Evolutionary conservation across 2,329 filamentous ascomycete genomes (phyloP).

Genomic region (Cytospora schulzeri): DNA sequence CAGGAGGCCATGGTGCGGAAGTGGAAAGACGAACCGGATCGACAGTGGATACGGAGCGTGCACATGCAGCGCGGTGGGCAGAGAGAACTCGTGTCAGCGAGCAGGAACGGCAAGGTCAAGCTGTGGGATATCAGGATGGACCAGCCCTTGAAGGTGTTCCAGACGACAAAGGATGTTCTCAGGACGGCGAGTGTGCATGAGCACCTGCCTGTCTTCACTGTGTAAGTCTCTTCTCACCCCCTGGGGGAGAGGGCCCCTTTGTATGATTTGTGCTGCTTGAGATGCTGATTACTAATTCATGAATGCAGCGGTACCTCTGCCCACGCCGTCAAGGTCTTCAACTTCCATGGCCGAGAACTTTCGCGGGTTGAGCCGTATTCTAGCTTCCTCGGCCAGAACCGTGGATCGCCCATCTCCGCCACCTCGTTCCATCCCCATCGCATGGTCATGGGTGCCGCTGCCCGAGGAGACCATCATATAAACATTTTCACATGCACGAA

Average conservation of each 20-base stretch:
- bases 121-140: slow-evolving; percentile 96
- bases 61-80: slow-evolving; percentile 96
- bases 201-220: slow-evolving; percentile 92
- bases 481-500: slow-evolving; percentile 79
- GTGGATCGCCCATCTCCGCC: slow-evolving; percentile 78
- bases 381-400: slow-evolving; percentile 80
- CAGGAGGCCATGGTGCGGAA: slow-evolving; percentile 93
- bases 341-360: slow-evolving; percentile 77
- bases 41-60: slow-evolving; percentile 92
- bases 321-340: slow-evolving; percentile 90
- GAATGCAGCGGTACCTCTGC: slow-evolving; percentile 79
- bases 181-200: slow-evolving; percentile 91
- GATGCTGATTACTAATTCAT: slow-evolving; percentile 34
- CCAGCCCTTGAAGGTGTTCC: slow-evolving; percentile 70
- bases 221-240: slow-evolving; percentile 63
- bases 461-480: slow-evolving; percentile 84
- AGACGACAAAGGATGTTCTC: slow-evolving; percentile 75
- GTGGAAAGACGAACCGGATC: slow-evolving; percentile 85
- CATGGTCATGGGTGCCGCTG: slow-evolving; percentile 86
- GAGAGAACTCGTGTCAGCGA: slow-evolving; percentile 86
- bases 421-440: slow-evolving; percentile 96
- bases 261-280: not conserved
- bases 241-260: not conserved
- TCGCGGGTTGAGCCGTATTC: slow-evolving; percentile 88
- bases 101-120: slow-evolving; percentile 89